These are phyloP conservation scores for Berberis thunbergii DNA, from an alignment of 164 flowering plant species.

Conservation along the genomic window DNA sequence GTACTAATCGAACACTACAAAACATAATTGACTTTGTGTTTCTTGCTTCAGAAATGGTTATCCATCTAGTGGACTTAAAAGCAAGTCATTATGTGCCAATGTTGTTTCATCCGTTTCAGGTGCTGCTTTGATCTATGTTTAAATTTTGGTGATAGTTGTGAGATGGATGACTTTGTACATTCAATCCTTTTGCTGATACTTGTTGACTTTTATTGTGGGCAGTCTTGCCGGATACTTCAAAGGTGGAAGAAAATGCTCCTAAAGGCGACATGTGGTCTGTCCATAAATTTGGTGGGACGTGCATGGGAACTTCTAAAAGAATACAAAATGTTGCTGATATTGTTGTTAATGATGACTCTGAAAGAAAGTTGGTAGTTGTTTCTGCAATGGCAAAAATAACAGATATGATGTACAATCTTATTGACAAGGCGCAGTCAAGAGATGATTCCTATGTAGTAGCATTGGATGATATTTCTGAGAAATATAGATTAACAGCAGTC, in stretches of 20 bases:
- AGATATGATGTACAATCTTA: slow-evolving; percentile 91
- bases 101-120: slow-evolving; percentile 46
- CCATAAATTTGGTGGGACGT: slow-evolving; percentile 98
- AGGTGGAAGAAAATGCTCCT: slow-evolving; percentile 36
- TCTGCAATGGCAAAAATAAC: slow-evolving; percentile 99
- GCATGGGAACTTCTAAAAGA: slow-evolving; percentile 77
- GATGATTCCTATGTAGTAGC: slow-evolving; percentile 74
- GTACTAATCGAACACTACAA: no score
- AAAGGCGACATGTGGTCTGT: slow-evolving; percentile 85
- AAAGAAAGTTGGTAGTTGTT: slow-evolving; percentile 84
- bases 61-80: slow-evolving; percentile 17
- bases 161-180: not conserved
- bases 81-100: slow-evolving; percentile 11
- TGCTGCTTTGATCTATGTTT: slow-evolving; percentile 9
- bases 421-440: slow-evolving; percentile 73
- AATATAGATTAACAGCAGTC: slow-evolving; percentile 61
- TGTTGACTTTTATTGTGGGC: slow-evolving; percentile 23
- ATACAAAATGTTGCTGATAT: slow-evolving; percentile 80
- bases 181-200: not conserved
- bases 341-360: slow-evolving; percentile 57
- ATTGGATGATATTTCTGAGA: slow-evolving; percentile 70
- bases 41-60: slow-evolving; percentile 26
- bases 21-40: no score
- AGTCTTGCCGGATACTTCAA: slow-evolving; percentile 26
- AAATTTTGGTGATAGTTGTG: not conserved